These are phyloP conservation scores for Cystobasidium ongulense DNA, from an alignment of 768 basidiomycete genomes.

Conservation along the genomic window DNA sequence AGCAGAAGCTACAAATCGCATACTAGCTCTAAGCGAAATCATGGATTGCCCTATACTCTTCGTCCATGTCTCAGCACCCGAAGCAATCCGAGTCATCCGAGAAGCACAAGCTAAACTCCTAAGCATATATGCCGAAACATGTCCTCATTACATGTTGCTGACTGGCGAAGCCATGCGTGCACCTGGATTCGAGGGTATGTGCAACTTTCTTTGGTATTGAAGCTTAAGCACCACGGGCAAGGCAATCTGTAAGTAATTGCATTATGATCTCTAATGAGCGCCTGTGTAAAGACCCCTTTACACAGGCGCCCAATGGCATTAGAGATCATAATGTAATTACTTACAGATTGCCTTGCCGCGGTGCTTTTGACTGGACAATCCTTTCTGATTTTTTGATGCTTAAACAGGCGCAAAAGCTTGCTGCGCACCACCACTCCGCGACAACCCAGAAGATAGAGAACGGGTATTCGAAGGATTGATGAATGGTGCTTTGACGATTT, in stretches of 20 bases:
- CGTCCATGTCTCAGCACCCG: constrained; percentile 44
- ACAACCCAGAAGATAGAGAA: constrained; percentile 41
- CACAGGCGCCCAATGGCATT: too few species aligned
- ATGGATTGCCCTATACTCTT: constrained; percentile 44
- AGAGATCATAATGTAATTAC: too few species aligned
- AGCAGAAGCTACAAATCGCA: constrained; percentile 44
- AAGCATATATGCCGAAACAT: constrained; percentile 44
- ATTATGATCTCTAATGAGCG: too few species aligned
- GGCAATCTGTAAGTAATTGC: too few species aligned
- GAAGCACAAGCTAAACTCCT: constrained; percentile 42
- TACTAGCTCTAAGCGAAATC: constrained; percentile 43
- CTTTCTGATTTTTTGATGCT: too few species aligned
- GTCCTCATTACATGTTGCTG: constrained; percentile 44
- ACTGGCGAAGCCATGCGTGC: constrained; percentile 42
- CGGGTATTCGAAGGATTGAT: constrained; percentile 42
- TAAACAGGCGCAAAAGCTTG: constrained; percentile 42
- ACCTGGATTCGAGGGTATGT: constrained; percentile 43
- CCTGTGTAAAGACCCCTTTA: too few species aligned
- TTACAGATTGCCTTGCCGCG: background rate
- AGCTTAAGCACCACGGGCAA: too few species aligned
- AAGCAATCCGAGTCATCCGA: constrained; percentile 41
- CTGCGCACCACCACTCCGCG: constrained; percentile 43
- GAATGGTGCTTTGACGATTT: constrained; percentile 44
- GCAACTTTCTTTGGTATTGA: too few species aligned
- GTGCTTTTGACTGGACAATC: too few species aligned